Conservation (phyloP, 2,329 filamentous ascomycete genomes). For the Aschersonia sp. region DNA sequence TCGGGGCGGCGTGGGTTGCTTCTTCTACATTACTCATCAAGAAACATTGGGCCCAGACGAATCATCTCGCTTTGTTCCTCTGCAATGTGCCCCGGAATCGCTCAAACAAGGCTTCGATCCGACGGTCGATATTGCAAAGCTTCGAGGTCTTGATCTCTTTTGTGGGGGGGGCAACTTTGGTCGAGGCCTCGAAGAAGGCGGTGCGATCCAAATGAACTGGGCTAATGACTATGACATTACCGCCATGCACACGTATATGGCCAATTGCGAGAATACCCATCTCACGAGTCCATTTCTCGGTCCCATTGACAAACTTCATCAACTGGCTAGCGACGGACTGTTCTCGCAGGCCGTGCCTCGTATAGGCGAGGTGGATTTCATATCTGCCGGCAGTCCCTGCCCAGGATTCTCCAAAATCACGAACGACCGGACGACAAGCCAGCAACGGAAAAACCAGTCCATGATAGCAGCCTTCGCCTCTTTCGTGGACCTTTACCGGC, state of each 20-base stretch:
- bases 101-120: constrained; percentile 45
- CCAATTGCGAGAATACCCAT: constrained; percentile 36
- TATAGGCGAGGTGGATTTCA: constrained; percentile 51
- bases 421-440: constrained; percentile 31
- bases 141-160: constrained; percentile 57
- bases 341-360: constrained; percentile 32
- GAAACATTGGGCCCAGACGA: not conserved
- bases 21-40: constrained; percentile 45
- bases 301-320: constrained; percentile 57
- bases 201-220: constrained; percentile 48
- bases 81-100: constrained; percentile 17
- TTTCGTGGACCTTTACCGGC: constrained; percentile 60
- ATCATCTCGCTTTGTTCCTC: constrained; percentile 15
- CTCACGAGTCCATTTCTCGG: constrained; percentile 46
- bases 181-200: constrained; percentile 59
- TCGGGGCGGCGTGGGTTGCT: constrained; percentile 48
- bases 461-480: constrained; percentile 65
- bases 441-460: constrained; percentile 56
- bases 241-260: constrained; percentile 61
- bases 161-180: constrained; percentile 70
- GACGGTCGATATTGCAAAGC: constrained; percentile 14
- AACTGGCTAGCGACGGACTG: constrained; percentile 35
- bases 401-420: constrained; percentile 62
- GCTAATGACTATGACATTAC: constrained; percentile 50
- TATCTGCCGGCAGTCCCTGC: constrained; percentile 64